A percentile compares a stretch with the other conserved stretches of the same genome.
Conservation (phyloP, 1,139 yeast genomes). For the Pichia sp. region DNA sequence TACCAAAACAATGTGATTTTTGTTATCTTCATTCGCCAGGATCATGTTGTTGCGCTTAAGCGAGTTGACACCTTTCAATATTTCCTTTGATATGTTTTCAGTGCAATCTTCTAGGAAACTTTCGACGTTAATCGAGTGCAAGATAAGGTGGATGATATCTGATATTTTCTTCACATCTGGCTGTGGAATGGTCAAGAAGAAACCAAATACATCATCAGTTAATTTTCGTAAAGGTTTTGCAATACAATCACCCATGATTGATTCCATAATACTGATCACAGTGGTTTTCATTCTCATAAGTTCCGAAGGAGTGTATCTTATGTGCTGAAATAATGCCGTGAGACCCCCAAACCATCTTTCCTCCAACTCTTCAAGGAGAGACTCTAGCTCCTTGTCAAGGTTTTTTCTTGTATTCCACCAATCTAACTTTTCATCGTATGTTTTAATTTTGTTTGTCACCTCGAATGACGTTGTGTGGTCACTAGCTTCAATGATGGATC, state of each 20-base stretch:
- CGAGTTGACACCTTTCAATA: background rate
- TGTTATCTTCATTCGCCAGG: background rate
- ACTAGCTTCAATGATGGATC: slow-evolving; percentile 50
- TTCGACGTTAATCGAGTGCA: background rate
- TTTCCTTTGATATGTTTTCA: slow-evolving; percentile 20
- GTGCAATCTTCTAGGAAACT: background rate
- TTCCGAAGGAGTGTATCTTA: too few species aligned
- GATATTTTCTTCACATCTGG: slow-evolving; percentile 6
- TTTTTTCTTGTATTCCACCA: slow-evolving; percentile 77
- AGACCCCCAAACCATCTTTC: slow-evolving; percentile 79
- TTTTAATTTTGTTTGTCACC: slow-evolving; percentile 43
- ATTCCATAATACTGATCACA: too few species aligned
- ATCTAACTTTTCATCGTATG: slow-evolving; percentile 52
- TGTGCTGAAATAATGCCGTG: slow-evolving; percentile 57
- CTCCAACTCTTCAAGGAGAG: slow-evolving; percentile 54
- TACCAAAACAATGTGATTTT: slow-evolving; percentile 58
- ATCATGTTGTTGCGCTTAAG: background rate
- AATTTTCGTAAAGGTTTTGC: too few species aligned
- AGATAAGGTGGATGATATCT: background rate
- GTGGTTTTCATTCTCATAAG: too few species aligned
- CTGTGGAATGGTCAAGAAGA: too few species aligned
- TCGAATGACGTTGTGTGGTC: slow-evolving; percentile 50
- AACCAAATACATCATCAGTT: too few species aligned
- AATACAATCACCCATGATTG: too few species aligned
- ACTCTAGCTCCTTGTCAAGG: slow-evolving; percentile 50